Evolutionary conservation across 768 basidiomycete genomes (phyloP), one percentile per base, ranked within the genome.

Genomic region (Mycena leptocephala): DNA sequence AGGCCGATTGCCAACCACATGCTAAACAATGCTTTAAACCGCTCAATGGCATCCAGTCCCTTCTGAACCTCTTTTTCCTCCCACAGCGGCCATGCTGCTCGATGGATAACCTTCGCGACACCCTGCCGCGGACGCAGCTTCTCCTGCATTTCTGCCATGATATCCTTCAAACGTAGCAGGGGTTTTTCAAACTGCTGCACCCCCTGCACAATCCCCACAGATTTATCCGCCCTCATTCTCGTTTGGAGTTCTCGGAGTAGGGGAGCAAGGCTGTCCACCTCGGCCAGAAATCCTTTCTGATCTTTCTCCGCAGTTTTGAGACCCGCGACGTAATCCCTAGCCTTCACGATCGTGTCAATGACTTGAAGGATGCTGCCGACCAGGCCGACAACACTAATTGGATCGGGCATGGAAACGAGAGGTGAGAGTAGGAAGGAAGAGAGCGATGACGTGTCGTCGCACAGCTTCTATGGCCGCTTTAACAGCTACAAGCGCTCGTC

Each of bases 311-410:
- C 64, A 33, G 48, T 28, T 3, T 14, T 18, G 20, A 65, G 22
- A 24, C 20, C 64, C 18, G 20, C 16, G 4, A 65, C 39, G 32
- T 32, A 51, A 32, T 48, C 22, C 3, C 64, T 24, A 32, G 64
- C 43, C 32, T 22, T 65, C 30, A 32, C 30, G 18, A 65, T 39
- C 41, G 46, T 65, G 28, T 65, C 64, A 32, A 65, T 16, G 14
- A 65, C 18, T 43, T 65, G 64, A 22, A 65, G 64, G n/a, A 48
- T 48, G 41, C 43, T 48, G 46, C 10, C 64, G n/a, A 65, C 43
- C 20, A 65, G 61, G 20, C 24, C 64, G 14, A 65, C 9, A 16
- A 65, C 22, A 39, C n/a, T 16, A 37, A 62, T 10, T 41, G 30
- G 14, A 62, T 62, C 61, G 16, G 37, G 11, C 35, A 62, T 62